A percentile compares a stretch with the other conserved stretches of the same genome.
Evolutionary conservation across 768 basidiomycete genomes (phyloP).

Genomic region (Auriscalpium vulgare): DNA sequence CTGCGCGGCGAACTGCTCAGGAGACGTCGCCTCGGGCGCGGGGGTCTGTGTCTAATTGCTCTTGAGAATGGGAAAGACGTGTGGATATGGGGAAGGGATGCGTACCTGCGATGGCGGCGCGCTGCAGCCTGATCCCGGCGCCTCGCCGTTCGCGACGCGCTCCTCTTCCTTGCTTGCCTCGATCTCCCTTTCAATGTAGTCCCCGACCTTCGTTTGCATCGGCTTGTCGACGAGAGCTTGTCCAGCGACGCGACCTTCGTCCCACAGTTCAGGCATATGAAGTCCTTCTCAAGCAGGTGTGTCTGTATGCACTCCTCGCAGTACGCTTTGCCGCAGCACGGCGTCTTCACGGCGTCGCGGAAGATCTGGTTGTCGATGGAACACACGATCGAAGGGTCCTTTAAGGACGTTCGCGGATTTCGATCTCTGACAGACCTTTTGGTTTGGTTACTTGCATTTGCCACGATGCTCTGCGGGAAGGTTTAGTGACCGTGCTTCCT

Average conservation of each 20-base stretch:
- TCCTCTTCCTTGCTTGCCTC: slow-evolving; percentile 68
- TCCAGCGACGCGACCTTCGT: slow-evolving; percentile 86
- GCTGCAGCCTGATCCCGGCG: neutral
- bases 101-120: slow-evolving; percentile 5
- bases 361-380: slow-evolving; percentile 90
- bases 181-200: slow-evolving; percentile 76
- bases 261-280: slow-evolving; percentile 85
- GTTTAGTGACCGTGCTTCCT: neutral
- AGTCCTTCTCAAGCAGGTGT: slow-evolving; percentile 89
- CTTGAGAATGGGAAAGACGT: neutral
- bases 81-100: neutral
- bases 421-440: slow-evolving; percentile 77
- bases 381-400: slow-evolving; percentile 75
- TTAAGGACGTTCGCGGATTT: slow-evolving; percentile 83
- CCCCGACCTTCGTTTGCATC: slow-evolving; percentile 65
- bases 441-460: slow-evolving; percentile 80
- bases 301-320: slow-evolving; percentile 98
- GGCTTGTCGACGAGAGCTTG: slow-evolving; percentile 76
- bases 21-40: neutral
- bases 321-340: slow-evolving; percentile 85
- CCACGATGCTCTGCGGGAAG: slow-evolving; percentile 71
- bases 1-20: slow-evolving; percentile 49
- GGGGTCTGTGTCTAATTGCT: slow-evolving; percentile 3
- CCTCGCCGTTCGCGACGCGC: slow-evolving; percentile 6
- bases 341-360: slow-evolving; percentile 90